Conservation (phyloP, 139 green algal species). For the Closterium sp. region DNA sequence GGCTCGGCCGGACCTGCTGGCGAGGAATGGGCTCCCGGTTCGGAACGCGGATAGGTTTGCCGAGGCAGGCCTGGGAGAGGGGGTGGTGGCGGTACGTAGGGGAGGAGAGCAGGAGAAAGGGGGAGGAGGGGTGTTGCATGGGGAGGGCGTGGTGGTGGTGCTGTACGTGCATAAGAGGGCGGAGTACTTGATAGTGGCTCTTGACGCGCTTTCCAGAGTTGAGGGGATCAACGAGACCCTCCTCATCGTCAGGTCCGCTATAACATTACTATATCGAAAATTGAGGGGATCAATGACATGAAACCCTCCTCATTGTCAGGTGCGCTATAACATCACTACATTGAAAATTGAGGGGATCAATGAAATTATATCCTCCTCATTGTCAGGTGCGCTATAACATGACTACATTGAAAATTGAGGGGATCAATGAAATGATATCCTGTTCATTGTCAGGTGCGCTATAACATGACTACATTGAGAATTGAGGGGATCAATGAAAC, state of each 20-base stretch:
- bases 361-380: neutral
- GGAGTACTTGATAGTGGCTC: conserved; percentile 23
- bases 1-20: neutral
- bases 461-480: neutral
- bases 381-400: neutral
- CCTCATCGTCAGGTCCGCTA: conserved; percentile 34
- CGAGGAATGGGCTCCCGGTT: neutral
- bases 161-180: conserved; percentile 44
- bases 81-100: neutral
- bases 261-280: neutral
- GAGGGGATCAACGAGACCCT: conserved; percentile 44
- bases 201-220: conserved; percentile 20
- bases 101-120: neutral
- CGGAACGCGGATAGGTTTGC: neutral
- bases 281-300: neutral
- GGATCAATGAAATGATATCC: neutral
- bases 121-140: neutral
- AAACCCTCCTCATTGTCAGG: too few species aligned
- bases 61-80: neutral
- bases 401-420: neutral
- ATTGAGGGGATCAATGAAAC: neutral
- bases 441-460: neutral
- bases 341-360: neutral
- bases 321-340: neutral
- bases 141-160: conserved; percentile 22